These are phyloP conservation scores for Pisolithus thermaeus DNA, from an alignment of 1,284 basidiomycete genomes.

Conservation along the genomic window DNA sequence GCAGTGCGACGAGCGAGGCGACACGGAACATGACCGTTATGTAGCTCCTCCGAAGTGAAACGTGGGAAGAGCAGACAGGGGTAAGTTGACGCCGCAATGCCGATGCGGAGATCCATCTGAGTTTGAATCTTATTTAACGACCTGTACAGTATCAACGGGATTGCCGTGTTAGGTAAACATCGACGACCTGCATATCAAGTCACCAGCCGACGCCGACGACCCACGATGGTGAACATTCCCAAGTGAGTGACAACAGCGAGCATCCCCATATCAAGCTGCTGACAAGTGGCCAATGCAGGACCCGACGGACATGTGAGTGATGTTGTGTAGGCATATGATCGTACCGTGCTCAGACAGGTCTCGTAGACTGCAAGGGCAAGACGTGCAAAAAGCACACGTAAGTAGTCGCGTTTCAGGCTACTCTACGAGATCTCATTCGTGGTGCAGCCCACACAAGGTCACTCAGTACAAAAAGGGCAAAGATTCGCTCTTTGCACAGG, in stretches of 20 bases:
- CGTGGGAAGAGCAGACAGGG: not conserved
- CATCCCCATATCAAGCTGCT: constrained; percentile 11
- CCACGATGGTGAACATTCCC: constrained; percentile 82
- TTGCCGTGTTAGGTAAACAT: constrained; percentile 16
- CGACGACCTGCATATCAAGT: constrained; percentile 13
- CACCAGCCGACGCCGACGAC: constrained; percentile 25
- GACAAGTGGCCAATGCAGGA: constrained; percentile 40
- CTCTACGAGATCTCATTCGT: not conserved
- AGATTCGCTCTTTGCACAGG: constrained; percentile 93
- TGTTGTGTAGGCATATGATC: constrained; percentile 3
- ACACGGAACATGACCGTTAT: constrained; percentile 5
- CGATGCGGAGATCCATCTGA: constrained; percentile 7
- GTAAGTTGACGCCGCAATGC: not conserved
- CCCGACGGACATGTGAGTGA: constrained; percentile 77
- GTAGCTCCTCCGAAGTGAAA: not conserved
- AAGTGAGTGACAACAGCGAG: constrained; percentile 50
- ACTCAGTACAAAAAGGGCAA: constrained; percentile 99
- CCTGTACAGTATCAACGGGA: constrained; percentile 26
- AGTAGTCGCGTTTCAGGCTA: constrained; percentile 28
- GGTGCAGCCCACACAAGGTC: constrained; percentile 82
- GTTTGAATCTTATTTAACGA: constrained; percentile 14
- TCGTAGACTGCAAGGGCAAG: constrained; percentile 92
- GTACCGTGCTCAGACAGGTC: constrained; percentile 25
- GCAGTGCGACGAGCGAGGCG: constrained; percentile 12
- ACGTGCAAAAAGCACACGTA: constrained; percentile 98